Evolutionary conservation across 306 rosid species (phyloP), one percentile per base, ranked within the genome.

Genomic region (Trifolium repens): DNA sequence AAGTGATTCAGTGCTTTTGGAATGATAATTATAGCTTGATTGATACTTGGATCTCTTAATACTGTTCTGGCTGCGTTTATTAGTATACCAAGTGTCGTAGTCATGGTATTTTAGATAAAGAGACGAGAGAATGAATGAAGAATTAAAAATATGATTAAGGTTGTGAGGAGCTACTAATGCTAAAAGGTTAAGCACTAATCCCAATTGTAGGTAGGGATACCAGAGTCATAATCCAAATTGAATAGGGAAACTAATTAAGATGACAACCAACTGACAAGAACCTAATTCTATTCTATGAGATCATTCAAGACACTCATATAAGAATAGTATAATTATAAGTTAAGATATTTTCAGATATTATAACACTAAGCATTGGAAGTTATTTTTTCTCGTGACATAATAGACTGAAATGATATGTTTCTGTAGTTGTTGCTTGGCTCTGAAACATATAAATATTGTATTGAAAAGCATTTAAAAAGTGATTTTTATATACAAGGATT

Each of bases 351-450:
- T 59, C 10, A 27, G 40, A 59, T 13, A 59, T 27, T 27, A 30
- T 27, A 59, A 54, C 32, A 54, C 16, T 50, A 16, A 8, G 5
- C 66, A 74, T 61, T 69, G 39, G 66, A 47, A 17, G 35, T 46
- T 63, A 40, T 30, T 53, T 55, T 66, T 70, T 55, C 7, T 46
- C n/a, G 35, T 83, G 76, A 30, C 66, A 65, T 43, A 65, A 65
- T 57, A 17, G 37, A 55, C 67, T 65, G 27, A 35, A 67, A 27
- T 19, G 26, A 49, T 12, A 47, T 50, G 77, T 68, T 46, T 76
- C 17, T 14, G 19, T 34, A 46, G 73, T 68, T 68, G 16, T n/a
- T 44, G 11, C 13, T 61, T 63, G 69, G 4, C 26, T 73, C 26
- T 26, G 44, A 77, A 53, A 17, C 55, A 46, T 57, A 14, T 60